These are phyloP conservation scores for Podaxis carcinomalis DNA, from an alignment of 768 basidiomycete genomes.

Conservation along the genomic window DNA sequence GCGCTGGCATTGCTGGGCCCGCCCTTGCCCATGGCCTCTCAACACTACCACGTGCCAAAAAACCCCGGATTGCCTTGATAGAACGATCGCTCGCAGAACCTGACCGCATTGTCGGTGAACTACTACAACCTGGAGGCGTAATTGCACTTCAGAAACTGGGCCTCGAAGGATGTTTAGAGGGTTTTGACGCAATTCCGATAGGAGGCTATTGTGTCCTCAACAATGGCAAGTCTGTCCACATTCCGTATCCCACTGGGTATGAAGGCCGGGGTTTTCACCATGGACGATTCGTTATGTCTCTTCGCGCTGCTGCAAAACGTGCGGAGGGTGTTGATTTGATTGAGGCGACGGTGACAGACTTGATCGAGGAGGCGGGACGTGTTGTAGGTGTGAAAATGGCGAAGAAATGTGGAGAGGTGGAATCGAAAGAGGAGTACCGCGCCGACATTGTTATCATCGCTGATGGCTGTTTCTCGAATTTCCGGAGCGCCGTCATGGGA, in stretches of 20 bases:
- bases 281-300: constrained; percentile 78
- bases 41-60: constrained; percentile 43
- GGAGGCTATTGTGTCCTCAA: constrained; percentile 85
- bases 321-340: constrained; percentile 72
- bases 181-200: constrained; percentile 81
- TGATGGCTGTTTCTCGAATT: constrained; percentile 95
- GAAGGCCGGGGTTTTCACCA: constrained; percentile 93
- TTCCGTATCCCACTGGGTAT: constrained; percentile 75
- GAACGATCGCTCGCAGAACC: constrained; percentile 92
- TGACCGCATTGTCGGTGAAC: constrained; percentile 96
- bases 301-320: constrained; percentile 61
- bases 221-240: constrained; percentile 66
- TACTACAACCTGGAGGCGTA: constrained; percentile 92
- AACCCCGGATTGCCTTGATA: constrained; percentile 76
- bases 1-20: constrained; percentile 87
- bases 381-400: constrained; percentile 69
- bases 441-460: constrained; percentile 85
- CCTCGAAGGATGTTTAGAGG: constrained; percentile 68
- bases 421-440: constrained; percentile 43
- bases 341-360: constrained; percentile 78
- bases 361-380: constrained; percentile 54
- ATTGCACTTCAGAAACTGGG: constrained; percentile 74
- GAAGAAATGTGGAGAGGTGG: constrained; percentile 27
- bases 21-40: constrained; percentile 86
- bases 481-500: constrained; percentile 69